Conservation (phyloP, 1,284 basidiomycete genomes). For the Cystobasidium pallidum region DNA sequence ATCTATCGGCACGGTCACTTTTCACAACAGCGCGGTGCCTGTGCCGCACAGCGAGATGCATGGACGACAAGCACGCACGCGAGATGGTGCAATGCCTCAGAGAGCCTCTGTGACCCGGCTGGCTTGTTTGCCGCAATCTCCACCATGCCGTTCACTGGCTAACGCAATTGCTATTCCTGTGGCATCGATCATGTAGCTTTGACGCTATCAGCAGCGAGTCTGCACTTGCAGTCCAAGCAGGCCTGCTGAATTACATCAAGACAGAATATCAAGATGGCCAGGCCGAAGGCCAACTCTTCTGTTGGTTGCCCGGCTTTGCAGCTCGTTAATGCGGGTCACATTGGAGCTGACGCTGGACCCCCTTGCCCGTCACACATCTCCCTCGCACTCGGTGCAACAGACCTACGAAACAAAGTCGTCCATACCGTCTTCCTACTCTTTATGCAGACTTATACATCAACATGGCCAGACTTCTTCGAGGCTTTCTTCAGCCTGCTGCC, state of each 20-base stretch:
- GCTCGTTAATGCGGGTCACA: background rate
- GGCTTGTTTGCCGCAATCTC: background rate
- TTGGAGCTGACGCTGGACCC: no score
- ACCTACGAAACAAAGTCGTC: conserved; percentile 94
- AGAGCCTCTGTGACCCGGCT: background rate
- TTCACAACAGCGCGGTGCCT: background rate
- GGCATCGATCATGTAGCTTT: conserved; percentile 26
- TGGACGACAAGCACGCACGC: background rate
- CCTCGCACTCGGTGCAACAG: conserved; percentile 60
- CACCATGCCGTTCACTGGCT: conserved; percentile 1
- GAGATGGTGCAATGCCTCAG: no score
- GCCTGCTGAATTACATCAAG: conserved; percentile 72
- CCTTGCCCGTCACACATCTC: no score
- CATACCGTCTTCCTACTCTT: conserved; percentile 96
- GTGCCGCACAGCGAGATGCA: background rate
- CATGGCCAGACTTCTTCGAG: conserved; percentile 79
- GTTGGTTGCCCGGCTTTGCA: conserved; percentile 60
- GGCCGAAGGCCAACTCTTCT: conserved; percentile 72
- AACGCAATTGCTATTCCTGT: conserved; percentile 12
- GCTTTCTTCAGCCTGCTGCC: conserved; percentile 73
- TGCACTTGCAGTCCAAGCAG: conserved; percentile 63
- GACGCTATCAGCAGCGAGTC: conserved; percentile 7
- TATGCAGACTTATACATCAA: conserved; percentile 80
- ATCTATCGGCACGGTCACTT: conserved; percentile 2
- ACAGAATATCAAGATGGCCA: conserved; percentile 75